A percentile compares a stretch with the other conserved stretches of the same genome.
Evolutionary conservation across 1,139 yeast species (phyloP).

Genomic region (Torulaspora pretoriensis): DNA sequence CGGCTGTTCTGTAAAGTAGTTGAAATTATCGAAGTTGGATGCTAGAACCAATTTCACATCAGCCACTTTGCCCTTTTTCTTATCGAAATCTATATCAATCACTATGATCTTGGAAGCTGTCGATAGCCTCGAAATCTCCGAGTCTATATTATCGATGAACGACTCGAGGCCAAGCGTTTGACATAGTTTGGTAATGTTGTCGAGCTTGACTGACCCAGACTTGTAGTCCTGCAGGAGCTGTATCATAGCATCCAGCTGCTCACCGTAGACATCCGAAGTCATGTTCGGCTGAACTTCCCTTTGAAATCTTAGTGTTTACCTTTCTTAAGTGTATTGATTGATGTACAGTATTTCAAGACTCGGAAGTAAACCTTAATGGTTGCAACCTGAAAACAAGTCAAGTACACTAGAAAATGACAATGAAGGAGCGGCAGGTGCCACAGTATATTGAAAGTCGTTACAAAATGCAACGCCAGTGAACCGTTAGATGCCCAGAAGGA

Average conservation of each 20-base stretch:
- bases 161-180: constrained; percentile 36
- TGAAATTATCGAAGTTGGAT: constrained; percentile 36
- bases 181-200: constrained; percentile 36
- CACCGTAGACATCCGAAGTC: constrained; percentile 30
- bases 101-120: constrained; percentile 38
- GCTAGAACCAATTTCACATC: constrained; percentile 38
- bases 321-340: neutral
- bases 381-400: neutral
- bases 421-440: too few relatives aligned
- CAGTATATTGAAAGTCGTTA: too few relatives aligned
- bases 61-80: constrained; percentile 25
- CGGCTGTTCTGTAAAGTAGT: constrained; percentile 26
- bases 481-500: too few relatives aligned
- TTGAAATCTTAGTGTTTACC: neutral
- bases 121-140: constrained; percentile 30
- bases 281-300: constrained; percentile 10
- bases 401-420: neutral
- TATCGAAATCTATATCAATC: constrained; percentile 37
- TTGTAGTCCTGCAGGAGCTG: constrained; percentile 33
- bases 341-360: neutral
- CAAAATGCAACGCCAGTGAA: too few relatives aligned
- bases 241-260: constrained; percentile 30
- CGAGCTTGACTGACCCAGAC: constrained; percentile 35
- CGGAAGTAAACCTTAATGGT: neutral
- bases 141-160: constrained; percentile 34